Evolutionary conservation across 73 alveolate genomes (phyloP).

Genomic region (Strombidium stylifer): DNA sequence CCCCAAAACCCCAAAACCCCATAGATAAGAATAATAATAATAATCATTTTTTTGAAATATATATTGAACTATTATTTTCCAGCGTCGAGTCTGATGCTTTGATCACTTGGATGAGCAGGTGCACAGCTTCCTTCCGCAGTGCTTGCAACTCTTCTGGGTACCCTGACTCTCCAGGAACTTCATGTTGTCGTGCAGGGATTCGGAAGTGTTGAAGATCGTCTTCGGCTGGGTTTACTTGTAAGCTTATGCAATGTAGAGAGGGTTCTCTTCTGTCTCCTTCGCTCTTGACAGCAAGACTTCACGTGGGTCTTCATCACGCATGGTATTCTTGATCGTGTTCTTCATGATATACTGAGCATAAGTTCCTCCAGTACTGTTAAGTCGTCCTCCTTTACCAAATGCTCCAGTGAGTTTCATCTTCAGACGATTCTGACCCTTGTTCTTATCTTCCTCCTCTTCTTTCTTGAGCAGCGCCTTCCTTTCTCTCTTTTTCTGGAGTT

Average conservation of each 20-base stretch:
- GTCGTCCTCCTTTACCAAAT: slow-evolving; percentile 64
- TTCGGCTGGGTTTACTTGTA: slow-evolving; percentile 87
- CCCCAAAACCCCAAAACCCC: too few species aligned
- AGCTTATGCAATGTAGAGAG: slow-evolving; percentile 83
- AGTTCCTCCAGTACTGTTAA: slow-evolving; percentile 64
- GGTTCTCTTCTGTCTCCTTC: slow-evolving; percentile 70
- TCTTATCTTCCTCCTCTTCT: slow-evolving; percentile 49
- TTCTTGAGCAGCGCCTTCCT: slow-evolving; percentile 16
- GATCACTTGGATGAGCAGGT: slow-evolving; percentile 67
- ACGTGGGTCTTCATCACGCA: slow-evolving; percentile 88
- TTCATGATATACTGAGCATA: slow-evolving; percentile 82
- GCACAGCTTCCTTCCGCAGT: slow-evolving; percentile 86
- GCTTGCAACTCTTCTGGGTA: slow-evolving; percentile 67
- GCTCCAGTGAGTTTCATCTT: slow-evolving; percentile 64
- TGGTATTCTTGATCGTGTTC: slow-evolving; percentile 62
- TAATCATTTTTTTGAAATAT: too few species aligned
- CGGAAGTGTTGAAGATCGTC: slow-evolving; percentile 64
- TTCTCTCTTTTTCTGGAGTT: slow-evolving; percentile 23
- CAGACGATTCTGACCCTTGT: slow-evolving; percentile 40
- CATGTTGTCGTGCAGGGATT: slow-evolving; percentile 52
- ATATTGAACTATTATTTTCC: too few species aligned
- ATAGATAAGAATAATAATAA: too few species aligned
- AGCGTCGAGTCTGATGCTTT: too few species aligned
- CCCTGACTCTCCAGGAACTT: slow-evolving; percentile 59
- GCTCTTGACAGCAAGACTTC: slow-evolving; percentile 75